Evolutionary conservation across 495 filamentous ascomycete species (phyloP).

Genomic region (Terfezia boudieri): DNA sequence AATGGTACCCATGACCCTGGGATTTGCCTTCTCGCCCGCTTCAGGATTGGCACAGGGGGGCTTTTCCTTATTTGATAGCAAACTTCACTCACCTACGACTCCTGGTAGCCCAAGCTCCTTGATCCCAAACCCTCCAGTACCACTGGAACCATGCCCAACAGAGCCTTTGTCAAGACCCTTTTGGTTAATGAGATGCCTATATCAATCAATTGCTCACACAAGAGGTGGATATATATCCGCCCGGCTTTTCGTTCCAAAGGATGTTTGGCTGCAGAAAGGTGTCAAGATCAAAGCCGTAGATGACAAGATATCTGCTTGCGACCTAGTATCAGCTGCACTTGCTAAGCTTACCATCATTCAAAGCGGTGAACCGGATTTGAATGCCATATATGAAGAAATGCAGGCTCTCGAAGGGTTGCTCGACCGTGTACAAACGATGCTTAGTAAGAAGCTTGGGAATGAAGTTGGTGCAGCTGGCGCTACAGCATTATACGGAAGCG

Average conservation of each 20-base stretch:
- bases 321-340: conserved; percentile 74
- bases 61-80: conserved; percentile 61
- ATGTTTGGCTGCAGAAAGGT: conserved; percentile 83
- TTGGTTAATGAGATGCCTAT: conserved; percentile 86
- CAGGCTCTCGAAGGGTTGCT: conserved; percentile 70
- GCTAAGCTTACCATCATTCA: conserved; percentile 63
- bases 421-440: conserved; percentile 54
- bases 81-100: conserved; percentile 51
- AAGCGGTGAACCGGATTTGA: conserved; percentile 31
- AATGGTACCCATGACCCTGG: conserved; percentile 20
- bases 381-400: conserved; percentile 63
- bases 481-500: conserved; percentile 14
- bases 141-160: conserved; percentile 78
- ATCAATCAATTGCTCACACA: conserved; percentile 78
- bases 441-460: conserved; percentile 65
- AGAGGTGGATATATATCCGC: conserved; percentile 80
- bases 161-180: conserved; percentile 73
- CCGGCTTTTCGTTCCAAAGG: conserved; percentile 72
- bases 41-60: conserved; percentile 37
- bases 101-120: conserved; percentile 41
- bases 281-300: conserved; percentile 79
- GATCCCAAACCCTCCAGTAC: conserved; percentile 30
- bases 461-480: conserved; percentile 69
- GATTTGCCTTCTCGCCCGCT: conserved; percentile 19
- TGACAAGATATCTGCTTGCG: conserved; percentile 87